Conservation (phyloP, 352 stramenopile species). For the Phytophthora palmivora region DNA sequence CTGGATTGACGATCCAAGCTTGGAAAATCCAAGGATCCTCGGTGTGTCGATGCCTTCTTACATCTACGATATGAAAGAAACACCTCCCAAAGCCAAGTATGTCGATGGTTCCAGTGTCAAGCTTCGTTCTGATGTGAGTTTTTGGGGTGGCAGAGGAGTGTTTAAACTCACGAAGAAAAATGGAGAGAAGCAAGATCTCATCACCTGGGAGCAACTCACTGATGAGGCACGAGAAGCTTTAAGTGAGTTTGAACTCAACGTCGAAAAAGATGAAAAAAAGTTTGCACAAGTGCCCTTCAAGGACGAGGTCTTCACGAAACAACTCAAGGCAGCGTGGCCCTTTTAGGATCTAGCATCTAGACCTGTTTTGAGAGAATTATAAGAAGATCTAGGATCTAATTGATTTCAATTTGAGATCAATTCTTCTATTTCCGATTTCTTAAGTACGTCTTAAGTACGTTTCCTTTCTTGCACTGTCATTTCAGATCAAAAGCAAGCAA, state of each 20-base stretch:
- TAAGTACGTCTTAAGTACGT: slow-evolving; percentile 14
- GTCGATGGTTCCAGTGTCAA: slow-evolving; percentile 11
- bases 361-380: too few relatives aligned
- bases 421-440: too few relatives aligned
- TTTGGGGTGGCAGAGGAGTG: neutral
- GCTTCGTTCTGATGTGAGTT: slow-evolving; percentile 1
- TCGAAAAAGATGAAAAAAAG: neutral
- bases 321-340: neutral
- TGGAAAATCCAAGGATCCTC: neutral
- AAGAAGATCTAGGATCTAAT: too few relatives aligned
- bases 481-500: slow-evolving; percentile 2
- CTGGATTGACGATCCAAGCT: neutral
- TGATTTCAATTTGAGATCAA: too few relatives aligned
- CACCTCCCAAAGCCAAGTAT: slow-evolving; percentile 21
- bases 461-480: neutral
- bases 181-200: slow-evolving; percentile 15
- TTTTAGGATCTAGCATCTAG: neutral
- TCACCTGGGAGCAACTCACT: slow-evolving; percentile 27
- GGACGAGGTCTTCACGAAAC: neutral
- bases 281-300: neutral
- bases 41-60: slow-evolving; percentile 15
- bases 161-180: neutral
- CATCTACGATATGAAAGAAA: slow-evolving; percentile 1
- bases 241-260: slow-evolving; percentile 1
- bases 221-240: slow-evolving; percentile 4